These are phyloP conservation scores for Fusarium gaditjirri DNA, from an alignment of 2,329 filamentous ascomycete genomes.

Conservation along the genomic window DNA sequence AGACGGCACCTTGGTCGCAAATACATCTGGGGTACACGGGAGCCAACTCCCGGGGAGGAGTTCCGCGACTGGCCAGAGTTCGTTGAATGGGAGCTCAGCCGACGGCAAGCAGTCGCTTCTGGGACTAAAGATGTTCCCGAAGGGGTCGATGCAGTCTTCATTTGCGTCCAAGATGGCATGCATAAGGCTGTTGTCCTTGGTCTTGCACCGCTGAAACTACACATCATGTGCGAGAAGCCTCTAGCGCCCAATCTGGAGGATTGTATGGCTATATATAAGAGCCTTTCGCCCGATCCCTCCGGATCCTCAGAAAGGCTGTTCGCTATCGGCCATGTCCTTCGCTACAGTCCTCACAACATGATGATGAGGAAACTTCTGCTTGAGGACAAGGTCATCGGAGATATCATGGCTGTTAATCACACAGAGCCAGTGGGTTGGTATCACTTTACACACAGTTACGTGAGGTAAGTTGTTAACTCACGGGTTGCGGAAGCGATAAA, in stretches of 20 bases:
- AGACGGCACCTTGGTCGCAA: not conserved
- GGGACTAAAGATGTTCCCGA: not conserved
- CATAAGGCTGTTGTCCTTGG: not conserved
- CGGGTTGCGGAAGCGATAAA: accelerated
- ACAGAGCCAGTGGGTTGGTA: not conserved
- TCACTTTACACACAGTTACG: not conserved
- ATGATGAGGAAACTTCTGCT: not conserved
- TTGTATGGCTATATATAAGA: not conserved
- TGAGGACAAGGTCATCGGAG: not conserved
- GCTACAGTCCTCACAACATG: not conserved
- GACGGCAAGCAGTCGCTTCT: not conserved
- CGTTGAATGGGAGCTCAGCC: not conserved
- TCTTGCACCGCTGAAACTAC: not conserved
- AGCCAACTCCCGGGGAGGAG: not conserved
- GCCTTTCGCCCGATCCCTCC: not conserved
- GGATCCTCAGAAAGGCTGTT: not conserved
- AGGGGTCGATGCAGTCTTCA: not conserved
- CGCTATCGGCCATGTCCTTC: not conserved
- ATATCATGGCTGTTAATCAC: not conserved
- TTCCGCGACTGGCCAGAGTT: not conserved
- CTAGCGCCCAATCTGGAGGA: not conserved
- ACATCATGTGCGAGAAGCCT: not conserved
- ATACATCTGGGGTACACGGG: not conserved
- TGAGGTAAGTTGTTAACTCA: not conserved
- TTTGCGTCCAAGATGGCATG: not conserved